Evolutionary conservation across 1,284 basidiomycete species (phyloP).

Genomic region (Rhodotorula sp.): DNA sequence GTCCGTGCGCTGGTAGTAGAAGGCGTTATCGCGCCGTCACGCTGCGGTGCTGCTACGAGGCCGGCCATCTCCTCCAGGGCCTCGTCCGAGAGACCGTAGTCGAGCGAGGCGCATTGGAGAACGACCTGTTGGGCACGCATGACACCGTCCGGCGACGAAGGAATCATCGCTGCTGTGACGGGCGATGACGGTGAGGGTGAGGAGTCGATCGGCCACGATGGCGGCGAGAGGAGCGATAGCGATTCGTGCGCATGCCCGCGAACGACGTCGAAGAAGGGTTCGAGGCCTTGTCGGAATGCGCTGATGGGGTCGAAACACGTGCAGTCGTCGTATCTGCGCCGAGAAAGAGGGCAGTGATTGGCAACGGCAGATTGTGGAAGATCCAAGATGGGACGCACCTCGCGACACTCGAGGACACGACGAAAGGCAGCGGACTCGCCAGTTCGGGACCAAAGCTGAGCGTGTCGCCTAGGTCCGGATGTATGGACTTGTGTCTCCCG

Average conservation of each 20-base stretch:
- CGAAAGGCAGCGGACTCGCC: too few species aligned
- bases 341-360: neutral
- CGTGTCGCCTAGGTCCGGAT: too few species aligned
- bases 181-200: constrained; percentile 6
- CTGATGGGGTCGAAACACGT: neutral
- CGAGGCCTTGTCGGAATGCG: neutral
- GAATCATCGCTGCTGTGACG: neutral
- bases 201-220: neutral
- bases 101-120: neutral
- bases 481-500: too few species aligned
- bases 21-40: neutral
- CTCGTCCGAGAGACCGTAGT: constrained; percentile 5
- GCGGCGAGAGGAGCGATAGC: neutral
- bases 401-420: too few species aligned
- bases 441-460: too few species aligned
- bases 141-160: neutral
- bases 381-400: too few species aligned
- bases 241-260: neutral
- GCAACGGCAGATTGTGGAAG: neutral
- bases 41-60: constrained; percentile 2
- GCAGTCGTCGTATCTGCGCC: neutral
- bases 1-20: too few species aligned
- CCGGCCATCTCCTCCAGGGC: neutral
- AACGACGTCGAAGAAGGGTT: constrained; percentile 18
- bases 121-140: neutral